These are phyloP conservation scores for Globisporangium echinulatum DNA, from an alignment of 352 stramenopile genomes.

Conservation along the genomic window DNA sequence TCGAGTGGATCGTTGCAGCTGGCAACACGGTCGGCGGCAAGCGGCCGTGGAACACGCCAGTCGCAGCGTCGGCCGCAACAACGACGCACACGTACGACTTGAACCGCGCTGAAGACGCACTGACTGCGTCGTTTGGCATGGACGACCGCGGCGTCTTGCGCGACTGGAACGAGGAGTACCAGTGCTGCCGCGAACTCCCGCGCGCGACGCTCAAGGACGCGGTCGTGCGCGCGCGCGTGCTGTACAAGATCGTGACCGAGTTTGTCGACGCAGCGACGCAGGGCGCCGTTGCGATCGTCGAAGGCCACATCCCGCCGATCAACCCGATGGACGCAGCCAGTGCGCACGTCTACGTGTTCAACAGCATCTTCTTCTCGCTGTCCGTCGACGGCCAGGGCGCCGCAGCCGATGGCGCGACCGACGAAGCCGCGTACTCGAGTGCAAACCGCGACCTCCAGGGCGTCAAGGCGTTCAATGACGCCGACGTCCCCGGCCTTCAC, in stretches of 20 bases:
- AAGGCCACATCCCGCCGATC: constrained; percentile 93
- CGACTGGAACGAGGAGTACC: constrained; percentile 98
- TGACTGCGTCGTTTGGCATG: constrained; percentile 87
- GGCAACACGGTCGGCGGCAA: constrained; percentile 70
- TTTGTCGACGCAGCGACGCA: constrained; percentile 91
- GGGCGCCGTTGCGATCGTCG: constrained; percentile 89
- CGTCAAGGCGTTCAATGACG: constrained; percentile 89
- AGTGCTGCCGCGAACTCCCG: constrained; percentile 85
- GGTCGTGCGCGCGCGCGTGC: constrained; percentile 89
- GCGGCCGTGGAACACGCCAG: constrained; percentile 73
- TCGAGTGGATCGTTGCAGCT: constrained; percentile 82
- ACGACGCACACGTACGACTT: constrained; percentile 64
- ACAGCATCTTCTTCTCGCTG: constrained; percentile 97
- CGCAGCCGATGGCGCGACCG: constrained; percentile 56
- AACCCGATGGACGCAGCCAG: constrained; percentile 93
- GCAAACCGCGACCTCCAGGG: constrained; percentile 88
- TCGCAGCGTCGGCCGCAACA: constrained; percentile 12
- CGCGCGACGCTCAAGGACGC: constrained; percentile 79
- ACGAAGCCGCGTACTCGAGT: constrained; percentile 79
- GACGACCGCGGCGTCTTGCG: constrained; percentile 88
- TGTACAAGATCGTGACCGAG: constrained; percentile 94
- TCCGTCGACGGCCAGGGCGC: constrained; percentile 76
- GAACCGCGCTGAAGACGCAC: constrained; percentile 87
- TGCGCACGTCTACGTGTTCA: constrained; percentile 95
- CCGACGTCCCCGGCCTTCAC: constrained; percentile 87